Evolutionary conservation across 1,284 basidiomycete genomes (phyloP).

Genomic region (Tilletia indica): DNA sequence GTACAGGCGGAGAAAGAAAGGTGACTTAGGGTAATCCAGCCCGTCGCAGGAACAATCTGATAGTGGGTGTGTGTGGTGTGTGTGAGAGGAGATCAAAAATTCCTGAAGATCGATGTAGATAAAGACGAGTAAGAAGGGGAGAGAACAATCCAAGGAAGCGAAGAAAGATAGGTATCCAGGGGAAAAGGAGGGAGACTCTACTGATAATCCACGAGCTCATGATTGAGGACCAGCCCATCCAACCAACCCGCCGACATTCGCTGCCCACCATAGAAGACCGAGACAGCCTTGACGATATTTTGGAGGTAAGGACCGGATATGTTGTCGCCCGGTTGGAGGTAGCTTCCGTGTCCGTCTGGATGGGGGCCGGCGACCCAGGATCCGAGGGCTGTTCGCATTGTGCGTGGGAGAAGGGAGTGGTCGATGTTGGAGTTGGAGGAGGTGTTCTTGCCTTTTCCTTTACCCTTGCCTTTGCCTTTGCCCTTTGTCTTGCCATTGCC

Average conservation of each 20-base stretch:
- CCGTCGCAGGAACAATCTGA: no score
- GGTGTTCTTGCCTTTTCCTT: no score
- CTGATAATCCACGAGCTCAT: slow-evolving; percentile 9
- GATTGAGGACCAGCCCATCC: background rate
- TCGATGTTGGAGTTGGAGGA: background rate
- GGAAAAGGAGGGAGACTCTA: background rate
- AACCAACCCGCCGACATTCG: background rate
- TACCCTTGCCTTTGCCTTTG: background rate
- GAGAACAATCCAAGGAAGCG: no score
- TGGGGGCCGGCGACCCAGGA: slow-evolving; percentile 18
- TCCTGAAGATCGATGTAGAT: no score
- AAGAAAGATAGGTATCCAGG: no score
- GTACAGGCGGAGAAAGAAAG: no score
- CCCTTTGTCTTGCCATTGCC: background rate
- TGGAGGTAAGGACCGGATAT: slow-evolving; percentile 11
- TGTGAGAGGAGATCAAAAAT: no score
- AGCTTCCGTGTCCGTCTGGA: slow-evolving; percentile 1
- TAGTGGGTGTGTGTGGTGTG: no score
- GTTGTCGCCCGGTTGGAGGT: slow-evolving; percentile 16
- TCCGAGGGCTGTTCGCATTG: slow-evolving; percentile 8
- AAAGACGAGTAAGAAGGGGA: no score
- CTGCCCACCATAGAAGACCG: slow-evolving; percentile 2
- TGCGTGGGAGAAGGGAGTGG: background rate
- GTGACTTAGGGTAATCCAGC: no score
- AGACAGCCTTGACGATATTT: background rate